Evolutionary conservation across 768 basidiomycete genomes (phyloP).

Genomic region (Hygrocybe punicea): DNA sequence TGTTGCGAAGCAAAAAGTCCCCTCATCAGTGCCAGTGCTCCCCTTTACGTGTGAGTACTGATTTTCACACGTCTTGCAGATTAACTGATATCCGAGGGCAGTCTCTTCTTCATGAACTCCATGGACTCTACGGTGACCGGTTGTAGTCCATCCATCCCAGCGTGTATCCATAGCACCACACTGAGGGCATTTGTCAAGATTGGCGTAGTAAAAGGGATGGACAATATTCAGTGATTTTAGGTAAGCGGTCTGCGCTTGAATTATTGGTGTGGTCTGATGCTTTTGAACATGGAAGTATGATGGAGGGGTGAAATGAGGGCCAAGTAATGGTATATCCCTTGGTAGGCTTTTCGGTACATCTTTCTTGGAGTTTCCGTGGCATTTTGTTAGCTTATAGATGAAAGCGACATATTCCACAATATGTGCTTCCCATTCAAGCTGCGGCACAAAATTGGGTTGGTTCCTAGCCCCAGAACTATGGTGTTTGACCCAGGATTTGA

Average conservation of each 20-base stretch:
- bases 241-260: neutral
- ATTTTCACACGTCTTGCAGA: slow-evolving; percentile 3
- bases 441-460: neutral
- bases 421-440: slow-evolving; percentile 22
- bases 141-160: too few relatives aligned
- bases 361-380: slow-evolving; percentile 3
- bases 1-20: neutral
- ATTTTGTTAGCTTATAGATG: slow-evolving; percentile 8
- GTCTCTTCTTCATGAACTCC: slow-evolving; percentile 6
- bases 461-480: neutral
- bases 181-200: slow-evolving; percentile 1
- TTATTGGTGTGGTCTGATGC: neutral
- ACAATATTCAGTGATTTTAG: slow-evolving; percentile 6
- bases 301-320: slow-evolving; percentile 22
- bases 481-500: neutral
- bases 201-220: slow-evolving; percentile 7
- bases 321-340: slow-evolving; percentile 15
- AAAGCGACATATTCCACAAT: slow-evolving; percentile 21
- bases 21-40: neutral
- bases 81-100: slow-evolving; percentile 4
- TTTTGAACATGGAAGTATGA: slow-evolving; percentile 12
- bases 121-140: slow-evolving; percentile 2
- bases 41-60: neutral
- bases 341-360: neutral
- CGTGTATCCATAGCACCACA: slow-evolving; percentile 5